Percentiles rank a stretch among this genome's conserved stretches.
phyloP scores from a whole-genome alignment of 306 rosid genomes.

The Corylus avellana region DNA sequence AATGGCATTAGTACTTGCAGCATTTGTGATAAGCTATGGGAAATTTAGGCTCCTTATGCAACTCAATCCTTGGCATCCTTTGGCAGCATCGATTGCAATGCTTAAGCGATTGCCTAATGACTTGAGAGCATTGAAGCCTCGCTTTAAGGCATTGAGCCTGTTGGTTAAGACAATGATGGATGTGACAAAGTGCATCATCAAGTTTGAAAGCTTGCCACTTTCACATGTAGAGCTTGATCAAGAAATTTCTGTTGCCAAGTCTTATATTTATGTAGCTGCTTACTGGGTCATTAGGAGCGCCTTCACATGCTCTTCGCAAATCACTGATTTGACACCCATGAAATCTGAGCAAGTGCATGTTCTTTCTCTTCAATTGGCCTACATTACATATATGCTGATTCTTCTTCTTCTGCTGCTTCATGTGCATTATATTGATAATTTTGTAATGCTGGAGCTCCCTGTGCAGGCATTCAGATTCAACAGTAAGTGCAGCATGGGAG shows the following conservation, averaged over 20 bases:
- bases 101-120: conserved; percentile 48
- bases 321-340: conserved; percentile 37
- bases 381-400: background rate
- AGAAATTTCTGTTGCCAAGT: conserved; percentile 26
- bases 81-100: conserved; percentile 46
- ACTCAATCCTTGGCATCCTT: conserved; percentile 29
- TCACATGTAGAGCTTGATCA: conserved; percentile 31
- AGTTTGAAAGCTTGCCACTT: conserved; percentile 50
- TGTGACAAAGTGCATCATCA: conserved; percentile 53
- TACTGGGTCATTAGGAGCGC: conserved; percentile 64
- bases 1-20: conserved; percentile 58
- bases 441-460: background rate
- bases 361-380: conserved; percentile 45
- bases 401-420: background rate
- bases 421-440: background rate
- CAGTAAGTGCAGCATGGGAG: conserved; percentile 45
- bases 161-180: conserved; percentile 56
- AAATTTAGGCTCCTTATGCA: conserved; percentile 53
- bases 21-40: conserved; percentile 57
- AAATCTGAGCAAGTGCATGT: conserved; percentile 71
- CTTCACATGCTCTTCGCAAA: conserved; percentile 52
- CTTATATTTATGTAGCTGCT: conserved; percentile 42
- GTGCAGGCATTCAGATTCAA: conserved; percentile 39
- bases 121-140: conserved; percentile 30
- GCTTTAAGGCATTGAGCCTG: conserved; percentile 42